Percentiles rank a stretch among this genome's conserved stretches.
Evolutionary conservation across 495 filamentous ascomycete genomes (phyloP).

Genomic region (Hypoxylon subgilvum): DNA sequence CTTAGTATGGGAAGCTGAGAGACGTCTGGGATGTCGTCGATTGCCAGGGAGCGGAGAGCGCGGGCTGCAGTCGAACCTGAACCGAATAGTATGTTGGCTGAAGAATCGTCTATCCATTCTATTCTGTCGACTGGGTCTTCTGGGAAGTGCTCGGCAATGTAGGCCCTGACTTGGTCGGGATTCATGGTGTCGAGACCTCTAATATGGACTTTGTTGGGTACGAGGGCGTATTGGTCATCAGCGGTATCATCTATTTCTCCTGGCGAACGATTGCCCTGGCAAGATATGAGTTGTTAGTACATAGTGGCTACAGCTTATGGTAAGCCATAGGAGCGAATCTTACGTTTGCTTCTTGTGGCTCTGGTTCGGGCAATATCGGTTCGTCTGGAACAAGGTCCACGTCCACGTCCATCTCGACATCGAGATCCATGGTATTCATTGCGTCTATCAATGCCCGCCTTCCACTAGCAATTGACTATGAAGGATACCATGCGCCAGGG

Average conservation of each 20-base stretch:
- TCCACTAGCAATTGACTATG: too few species aligned
- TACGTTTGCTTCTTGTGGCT: slow-evolving; percentile 46
- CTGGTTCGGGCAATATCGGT: slow-evolving; percentile 51
- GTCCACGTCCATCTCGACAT: slow-evolving; percentile 74
- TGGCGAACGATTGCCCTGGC: slow-evolving; percentile 47
- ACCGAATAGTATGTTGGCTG: slow-evolving; percentile 82
- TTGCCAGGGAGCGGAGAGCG: slow-evolving; percentile 71
- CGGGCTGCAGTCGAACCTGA: slow-evolving; percentile 67
- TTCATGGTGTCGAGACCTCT: slow-evolving; percentile 81
- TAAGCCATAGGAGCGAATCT: slow-evolving; percentile 18
- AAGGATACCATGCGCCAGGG: too few species aligned
- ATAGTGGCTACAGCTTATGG: slow-evolving; percentile 1
- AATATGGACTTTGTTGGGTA: slow-evolving; percentile 76
- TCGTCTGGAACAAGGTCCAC: slow-evolving; percentile 58
- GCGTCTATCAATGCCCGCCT: slow-evolving; percentile 7
- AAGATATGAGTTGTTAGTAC: slow-evolving; percentile 18
- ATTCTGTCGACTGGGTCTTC: slow-evolving; percentile 61
- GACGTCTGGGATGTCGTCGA: slow-evolving; percentile 49
- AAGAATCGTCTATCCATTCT: slow-evolving; percentile 96
- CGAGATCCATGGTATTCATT: slow-evolving; percentile 70
- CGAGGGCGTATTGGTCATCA: slow-evolving; percentile 36
- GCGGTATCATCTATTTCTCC: slow-evolving; percentile 40
- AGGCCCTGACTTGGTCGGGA: slow-evolving; percentile 76
- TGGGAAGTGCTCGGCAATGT: slow-evolving; percentile 68
- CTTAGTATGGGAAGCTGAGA: slow-evolving; percentile 57